These are phyloP conservation scores for Penicillium egyptiacum DNA, from an alignment of 495 filamentous ascomycete species.

Conservation along the genomic window DNA sequence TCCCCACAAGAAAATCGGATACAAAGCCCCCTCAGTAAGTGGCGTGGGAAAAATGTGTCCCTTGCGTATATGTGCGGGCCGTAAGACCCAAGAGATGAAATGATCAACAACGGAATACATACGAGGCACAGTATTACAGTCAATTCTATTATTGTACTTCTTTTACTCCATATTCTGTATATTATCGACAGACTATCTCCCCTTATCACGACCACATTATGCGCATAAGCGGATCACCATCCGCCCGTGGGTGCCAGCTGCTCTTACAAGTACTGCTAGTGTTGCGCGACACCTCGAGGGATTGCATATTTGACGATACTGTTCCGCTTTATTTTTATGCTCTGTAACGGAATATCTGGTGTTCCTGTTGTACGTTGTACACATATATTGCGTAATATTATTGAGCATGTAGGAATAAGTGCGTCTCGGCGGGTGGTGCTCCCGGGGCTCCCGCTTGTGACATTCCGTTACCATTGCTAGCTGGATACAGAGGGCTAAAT, in stretches of 20 bases:
- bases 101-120: constrained; percentile 2
- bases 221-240: not conserved
- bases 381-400: not conserved
- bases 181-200: not conserved
- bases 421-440: not conserved
- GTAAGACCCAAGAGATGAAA: constrained; percentile 7
- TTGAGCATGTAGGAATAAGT: not conserved
- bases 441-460: constrained; percentile 4
- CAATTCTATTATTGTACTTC: not conserved
- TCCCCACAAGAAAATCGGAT: not conserved
- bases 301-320: not conserved
- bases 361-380: not conserved
- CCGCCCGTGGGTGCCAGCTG: not conserved
- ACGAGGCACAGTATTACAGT: not conserved
- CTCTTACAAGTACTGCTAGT: constrained; percentile 1
- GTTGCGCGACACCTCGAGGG: not conserved
- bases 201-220: not conserved
- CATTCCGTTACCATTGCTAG: constrained; percentile 10
- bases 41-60: constrained; percentile 11
- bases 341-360: not conserved
- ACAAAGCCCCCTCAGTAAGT: constrained; percentile 1
- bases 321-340: not conserved
- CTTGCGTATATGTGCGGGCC: constrained; percentile 19
- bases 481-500: constrained; percentile 8
- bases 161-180: not conserved